phyloP scores from a whole-genome alignment of 352 stramenopile species.

The Pythium oligandrum region DNA sequence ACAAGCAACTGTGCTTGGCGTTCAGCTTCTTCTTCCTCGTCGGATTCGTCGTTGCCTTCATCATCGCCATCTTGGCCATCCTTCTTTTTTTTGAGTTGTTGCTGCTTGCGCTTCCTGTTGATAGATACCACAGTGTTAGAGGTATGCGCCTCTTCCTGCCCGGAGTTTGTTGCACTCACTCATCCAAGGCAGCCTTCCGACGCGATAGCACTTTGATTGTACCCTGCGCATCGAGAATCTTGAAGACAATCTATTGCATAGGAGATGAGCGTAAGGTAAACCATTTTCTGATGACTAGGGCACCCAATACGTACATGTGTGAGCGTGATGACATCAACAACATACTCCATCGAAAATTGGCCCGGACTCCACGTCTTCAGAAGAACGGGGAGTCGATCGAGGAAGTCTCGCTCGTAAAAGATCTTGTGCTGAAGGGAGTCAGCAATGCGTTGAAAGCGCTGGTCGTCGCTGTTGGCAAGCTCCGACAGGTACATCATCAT shows the following conservation, averaged over 20 bases:
- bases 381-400: constrained; percentile 77
- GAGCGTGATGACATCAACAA: constrained; percentile 78
- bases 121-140: too few species aligned
- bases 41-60: constrained; percentile 43
- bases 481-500: constrained; percentile 86
- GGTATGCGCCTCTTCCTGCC: too few species aligned
- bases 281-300: too few species aligned
- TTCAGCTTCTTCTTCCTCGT: constrained; percentile 76
- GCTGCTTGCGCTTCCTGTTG: constrained; percentile 10
- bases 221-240: constrained; percentile 78
- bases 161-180: constrained; percentile 21
- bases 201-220: constrained; percentile 81
- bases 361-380: constrained; percentile 74
- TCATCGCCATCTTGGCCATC: constrained; percentile 25
- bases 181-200: constrained; percentile 58
- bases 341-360: constrained; percentile 59
- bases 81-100: constrained; percentile 49
- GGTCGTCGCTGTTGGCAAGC: constrained; percentile 61
- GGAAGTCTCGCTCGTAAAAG: constrained; percentile 84
- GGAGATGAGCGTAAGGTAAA: constrained; percentile 1
- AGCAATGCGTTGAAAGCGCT: constrained; percentile 74
- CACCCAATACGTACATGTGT: constrained; percentile 55
- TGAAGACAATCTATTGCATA: constrained; percentile 67
- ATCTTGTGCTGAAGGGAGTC: constrained; percentile 87
- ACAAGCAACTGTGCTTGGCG: constrained; percentile 58